Evolutionary conservation across 202 grass and related monocot species (phyloP), one percentile per base, ranked within the genome.

Genomic region (Bolboschoenoplectus hybrid): DNA sequence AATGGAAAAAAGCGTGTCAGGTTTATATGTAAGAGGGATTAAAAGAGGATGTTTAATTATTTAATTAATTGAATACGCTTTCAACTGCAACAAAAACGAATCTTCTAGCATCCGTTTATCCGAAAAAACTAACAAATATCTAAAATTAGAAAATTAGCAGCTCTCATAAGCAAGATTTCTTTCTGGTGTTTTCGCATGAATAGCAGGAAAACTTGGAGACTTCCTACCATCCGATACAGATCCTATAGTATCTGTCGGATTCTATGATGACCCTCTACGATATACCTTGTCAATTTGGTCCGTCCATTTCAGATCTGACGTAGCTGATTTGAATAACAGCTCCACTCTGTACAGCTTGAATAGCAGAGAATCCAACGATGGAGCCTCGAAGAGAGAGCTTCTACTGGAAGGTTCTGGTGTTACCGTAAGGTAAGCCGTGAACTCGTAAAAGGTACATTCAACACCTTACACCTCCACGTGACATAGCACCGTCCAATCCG

Each of bases 401-500:
- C 1, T 8, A 16, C 73, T 32, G 32, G 73, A 77, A 77, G 73
- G 32, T 77, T 77, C 73, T 77, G 12, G 73, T 53, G 3, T 39
- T 40, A 40, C 13, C 75, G 52, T 11, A 39, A 17, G 26, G 41
- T 9, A 79, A 17, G 74, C 6, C 6, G 36, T 40, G 50, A 57
- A 57, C 46, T 0, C 32, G 47, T 17, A 39, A 67, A 74, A 83
- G 81, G 39, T 36, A 6, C 52, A 41, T 3, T 17, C 1, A 8
- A 62, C 20, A 41, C 4, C 26, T 26, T 36, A 9, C 12, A 43
- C 1, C 34, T 3, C 81, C 46, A 70, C 32, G 64, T 70, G 64
- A 82, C 57, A 16, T 66, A 66, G 58, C 80, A 82, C 80, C 60
- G 80, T 19, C 64, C 60, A 17, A 47, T 16, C 49, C 63, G 39